Base-by-base conservation (phyloP, 805 yeast genomes). In the Grigorovia yakushimaensis region DNA sequence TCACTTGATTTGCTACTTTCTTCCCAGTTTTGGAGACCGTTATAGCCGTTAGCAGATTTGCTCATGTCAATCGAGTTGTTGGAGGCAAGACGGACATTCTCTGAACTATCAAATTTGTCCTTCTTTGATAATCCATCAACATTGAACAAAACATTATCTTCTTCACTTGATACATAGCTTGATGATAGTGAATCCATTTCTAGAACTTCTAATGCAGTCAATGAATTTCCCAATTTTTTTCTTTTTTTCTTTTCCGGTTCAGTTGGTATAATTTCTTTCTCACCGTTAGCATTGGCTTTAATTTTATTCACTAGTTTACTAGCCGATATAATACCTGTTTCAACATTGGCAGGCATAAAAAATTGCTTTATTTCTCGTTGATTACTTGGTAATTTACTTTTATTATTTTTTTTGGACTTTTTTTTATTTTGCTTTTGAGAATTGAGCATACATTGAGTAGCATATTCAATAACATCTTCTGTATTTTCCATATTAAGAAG, bases 321-420 rank as follows among this genome's bases (percentile, higher is more conserved):
- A 1, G 79, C 87, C 20, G 67, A 65, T 36, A 69, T 68, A 53
- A 84, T 83, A 0, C 88, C 89, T 0, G 81, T 74, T 39, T 73
- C 76, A 5, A 78, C 89, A 55, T 78, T 72, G 52, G 81, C 84
- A 0, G 93, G 93, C 86, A 84, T 79, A 60, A 79, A 80, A 52
- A 84, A 84, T 41, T 64, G 67, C 59, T 82, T 77, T 23, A 42
- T 39, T 46, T 18, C 17, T 15, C 17, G n/a, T 50, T 9, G 42
- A 18, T 24, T 44, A 19, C 19, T 33, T 6, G 39, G 27, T 15
- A 22, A 22, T 18, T 18, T 41, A 11, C 23, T 49, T 54, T 24
- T 24, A 46, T 39, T 22, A 56, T 33, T 46, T 47, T 33, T 39
- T 46, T 43, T 5, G 10, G 19, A 15, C n/a, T 59, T 27, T 47